These are phyloP conservation scores for Acidiella bohemica DNA, from an alignment of 495 filamentous ascomycete species.

Conservation along the genomic window DNA sequence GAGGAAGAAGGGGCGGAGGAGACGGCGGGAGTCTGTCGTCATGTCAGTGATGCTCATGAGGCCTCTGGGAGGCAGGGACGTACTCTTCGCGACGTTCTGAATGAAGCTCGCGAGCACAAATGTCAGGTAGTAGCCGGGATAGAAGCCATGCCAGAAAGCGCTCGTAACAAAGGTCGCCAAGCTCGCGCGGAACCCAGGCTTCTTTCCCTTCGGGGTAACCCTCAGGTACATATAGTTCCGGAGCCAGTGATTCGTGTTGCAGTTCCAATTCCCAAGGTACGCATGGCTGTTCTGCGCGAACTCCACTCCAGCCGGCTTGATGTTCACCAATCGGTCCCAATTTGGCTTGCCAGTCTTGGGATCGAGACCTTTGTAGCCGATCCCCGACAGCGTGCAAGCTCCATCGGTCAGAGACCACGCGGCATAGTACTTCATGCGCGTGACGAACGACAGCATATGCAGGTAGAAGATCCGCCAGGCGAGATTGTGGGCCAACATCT, in stretches of 20 bases:
- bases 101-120: constrained; percentile 82
- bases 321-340: constrained; percentile 82
- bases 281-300: constrained; percentile 78
- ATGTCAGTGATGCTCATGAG: constrained; percentile 2
- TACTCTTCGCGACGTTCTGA: constrained; percentile 88
- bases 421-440: constrained; percentile 86
- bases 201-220: constrained; percentile 89
- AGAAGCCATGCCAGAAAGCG: constrained; percentile 97
- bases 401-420: constrained; percentile 91
- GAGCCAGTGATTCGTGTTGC: constrained; percentile 96
- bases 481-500: constrained; percentile 53
- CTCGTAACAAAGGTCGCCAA: constrained; percentile 87
- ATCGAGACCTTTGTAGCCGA: constrained; percentile 91
- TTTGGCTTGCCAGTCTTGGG: constrained; percentile 63
- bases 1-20: constrained; percentile 87
- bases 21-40: constrained; percentile 63
- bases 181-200: constrained; percentile 89
- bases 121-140: constrained; percentile 86
- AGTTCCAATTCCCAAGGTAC: constrained; percentile 89
- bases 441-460: constrained; percentile 67
- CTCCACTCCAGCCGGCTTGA: constrained; percentile 71
- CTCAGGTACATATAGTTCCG: constrained; percentile 91
- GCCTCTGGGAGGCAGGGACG: too few species aligned
- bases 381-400: constrained; percentile 81
- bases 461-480: constrained; percentile 58